These are phyloP conservation scores for Thinopyrum elongatum DNA, from an alignment of 176 grass and related monocot species.

Conservation along the genomic window DNA sequence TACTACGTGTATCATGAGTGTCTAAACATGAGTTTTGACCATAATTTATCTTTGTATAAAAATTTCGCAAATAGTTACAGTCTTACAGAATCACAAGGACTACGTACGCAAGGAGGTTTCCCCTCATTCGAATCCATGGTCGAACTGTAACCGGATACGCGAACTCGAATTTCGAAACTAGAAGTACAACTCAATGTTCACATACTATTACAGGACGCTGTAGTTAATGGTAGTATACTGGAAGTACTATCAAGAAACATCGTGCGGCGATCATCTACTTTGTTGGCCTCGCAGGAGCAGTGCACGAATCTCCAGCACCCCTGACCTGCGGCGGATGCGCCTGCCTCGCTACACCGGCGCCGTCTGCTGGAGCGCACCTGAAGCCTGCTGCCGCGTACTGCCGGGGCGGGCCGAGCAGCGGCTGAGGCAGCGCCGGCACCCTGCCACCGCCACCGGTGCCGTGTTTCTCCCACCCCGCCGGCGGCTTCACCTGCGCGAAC, in stretches of 20 bases:
- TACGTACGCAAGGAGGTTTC: no score
- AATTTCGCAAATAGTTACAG: no score
- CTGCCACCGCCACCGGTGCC: background rate
- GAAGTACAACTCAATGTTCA: background rate
- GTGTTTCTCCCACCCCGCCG: constrained; percentile 5
- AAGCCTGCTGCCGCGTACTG: background rate
- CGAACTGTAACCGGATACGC: background rate
- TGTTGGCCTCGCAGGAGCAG: background rate
- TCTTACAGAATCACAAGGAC: no score
- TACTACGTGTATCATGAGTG: no score
- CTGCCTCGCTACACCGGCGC: background rate
- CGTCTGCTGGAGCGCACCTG: background rate
- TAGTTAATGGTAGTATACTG: background rate
- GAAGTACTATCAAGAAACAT: background rate
- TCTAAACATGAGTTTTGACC: no score
- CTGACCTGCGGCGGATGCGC: background rate
- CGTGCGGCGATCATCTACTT: background rate
- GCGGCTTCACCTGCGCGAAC: constrained; percentile 40
- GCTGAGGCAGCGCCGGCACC: background rate
- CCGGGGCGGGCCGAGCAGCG: background rate
- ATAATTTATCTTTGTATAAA: no score
- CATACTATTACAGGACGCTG: background rate
- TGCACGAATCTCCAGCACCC: background rate
- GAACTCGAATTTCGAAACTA: background rate
- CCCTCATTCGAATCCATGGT: background rate